Percentiles rank a stretch among this genome's conserved stretches.
Evolutionary conservation across 1,284 basidiomycete genomes (phyloP).

Genomic region (Ustilago hordei): DNA sequence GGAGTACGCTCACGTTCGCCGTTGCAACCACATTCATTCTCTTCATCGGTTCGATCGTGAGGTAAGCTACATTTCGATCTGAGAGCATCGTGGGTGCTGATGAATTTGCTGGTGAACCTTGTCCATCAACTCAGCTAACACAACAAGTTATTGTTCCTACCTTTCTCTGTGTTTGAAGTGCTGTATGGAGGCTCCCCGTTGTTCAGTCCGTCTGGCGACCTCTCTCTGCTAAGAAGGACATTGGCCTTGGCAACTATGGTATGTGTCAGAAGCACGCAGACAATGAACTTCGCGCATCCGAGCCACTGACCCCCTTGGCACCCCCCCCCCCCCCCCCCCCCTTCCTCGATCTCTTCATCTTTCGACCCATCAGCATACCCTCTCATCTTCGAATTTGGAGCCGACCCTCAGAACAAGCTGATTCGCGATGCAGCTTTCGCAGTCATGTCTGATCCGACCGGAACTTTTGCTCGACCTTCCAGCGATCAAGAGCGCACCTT

Average conservation of each 20-base stretch:
- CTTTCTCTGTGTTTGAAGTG: slow-evolving; percentile 12
- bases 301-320: not conserved
- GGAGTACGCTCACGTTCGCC: slow-evolving; percentile 24
- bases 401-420: slow-evolving; percentile 42
- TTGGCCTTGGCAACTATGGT: slow-evolving; percentile 45
- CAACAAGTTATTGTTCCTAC: not conserved
- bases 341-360: not conserved
- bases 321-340: not conserved
- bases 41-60: slow-evolving; percentile 16
- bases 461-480: slow-evolving; percentile 23
- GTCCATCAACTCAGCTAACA: not conserved
- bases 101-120: not conserved
- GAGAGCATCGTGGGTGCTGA: not conserved
- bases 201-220: slow-evolving; percentile 33
- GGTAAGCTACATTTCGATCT: slow-evolving; percentile 14
- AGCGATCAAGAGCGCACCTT: slow-evolving; percentile 47
- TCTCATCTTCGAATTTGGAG: slow-evolving; percentile 65
- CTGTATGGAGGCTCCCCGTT: slow-evolving; percentile 31
- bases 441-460: slow-evolving; percentile 49
- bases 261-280: not conserved
- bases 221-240: slow-evolving; percentile 11
- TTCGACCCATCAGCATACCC: slow-evolving; percentile 61
- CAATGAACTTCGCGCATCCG: not conserved
- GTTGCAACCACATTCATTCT: slow-evolving; percentile 27
- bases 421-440: slow-evolving; percentile 61